phyloP scores from a whole-genome alignment of 2,329 filamentous ascomycete species.

The Ascochyta lentis region DNA sequence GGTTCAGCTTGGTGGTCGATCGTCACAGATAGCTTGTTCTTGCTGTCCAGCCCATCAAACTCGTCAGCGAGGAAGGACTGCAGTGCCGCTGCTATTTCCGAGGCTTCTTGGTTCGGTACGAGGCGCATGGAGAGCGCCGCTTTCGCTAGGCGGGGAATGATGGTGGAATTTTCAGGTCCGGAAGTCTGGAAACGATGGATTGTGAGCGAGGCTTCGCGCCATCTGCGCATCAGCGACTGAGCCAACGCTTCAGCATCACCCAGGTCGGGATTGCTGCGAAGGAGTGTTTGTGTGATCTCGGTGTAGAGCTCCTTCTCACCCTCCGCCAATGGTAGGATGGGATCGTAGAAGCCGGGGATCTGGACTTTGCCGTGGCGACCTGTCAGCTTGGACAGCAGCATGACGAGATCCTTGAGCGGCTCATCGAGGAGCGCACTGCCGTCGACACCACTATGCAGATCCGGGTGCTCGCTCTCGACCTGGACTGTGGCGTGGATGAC shows the following conservation, averaged over 20 bases:
- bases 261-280: constrained; percentile 72
- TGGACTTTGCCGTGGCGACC: constrained; percentile 80
- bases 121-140: constrained; percentile 89
- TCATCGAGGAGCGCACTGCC: constrained; percentile 90
- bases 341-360: constrained; percentile 88
- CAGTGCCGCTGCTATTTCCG: constrained; percentile 73
- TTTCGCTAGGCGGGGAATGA: constrained; percentile 88
- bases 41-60: constrained; percentile 77
- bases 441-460: constrained; percentile 96
- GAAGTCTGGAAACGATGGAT: constrained; percentile 93
- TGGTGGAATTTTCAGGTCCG: constrained; percentile 83
- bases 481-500: constrained; percentile 93
- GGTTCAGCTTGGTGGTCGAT: constrained; percentile 95
- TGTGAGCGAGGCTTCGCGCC: constrained; percentile 93
- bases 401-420: constrained; percentile 87
- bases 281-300: constrained; percentile 79
- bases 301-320: constrained; percentile 83
- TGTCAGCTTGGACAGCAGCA: constrained; percentile 81
- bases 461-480: constrained; percentile 83
- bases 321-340: constrained; percentile 74
- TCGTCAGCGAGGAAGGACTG: constrained; percentile 71
- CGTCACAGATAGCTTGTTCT: constrained; percentile 79
- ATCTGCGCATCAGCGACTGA: constrained; percentile 85
- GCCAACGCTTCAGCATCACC: constrained; percentile 74
- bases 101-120: constrained; percentile 90